Conservation (phyloP, 306 rosid genomes). For the Cicer yamashitae region DNA sequence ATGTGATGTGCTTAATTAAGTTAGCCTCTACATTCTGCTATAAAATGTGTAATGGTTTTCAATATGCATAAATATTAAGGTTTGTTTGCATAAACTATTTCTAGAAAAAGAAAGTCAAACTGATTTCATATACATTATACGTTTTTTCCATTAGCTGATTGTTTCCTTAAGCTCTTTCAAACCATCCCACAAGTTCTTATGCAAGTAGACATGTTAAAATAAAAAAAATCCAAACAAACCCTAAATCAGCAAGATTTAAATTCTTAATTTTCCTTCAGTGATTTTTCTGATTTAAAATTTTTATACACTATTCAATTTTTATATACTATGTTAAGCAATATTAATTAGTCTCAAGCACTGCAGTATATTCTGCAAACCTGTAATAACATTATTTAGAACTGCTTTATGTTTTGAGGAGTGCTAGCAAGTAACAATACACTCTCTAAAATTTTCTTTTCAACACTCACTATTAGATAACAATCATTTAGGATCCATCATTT, state of each 20-base stretch:
- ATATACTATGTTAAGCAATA: slow-evolving; percentile 11
- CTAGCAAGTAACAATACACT: no score
- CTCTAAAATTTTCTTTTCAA: background rate
- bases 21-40: slow-evolving; percentile 31
- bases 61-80: background rate
- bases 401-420: slow-evolving; percentile 6
- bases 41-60: slow-evolving; percentile 9
- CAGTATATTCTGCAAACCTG: slow-evolving; percentile 1
- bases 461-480: background rate
- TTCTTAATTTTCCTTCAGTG: background rate
- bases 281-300: slow-evolving; percentile 1
- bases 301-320: slow-evolving; percentile 4
- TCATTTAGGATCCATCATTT: background rate
- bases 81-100: no score
- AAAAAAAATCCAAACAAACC: no score
- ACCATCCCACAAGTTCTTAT: no score
- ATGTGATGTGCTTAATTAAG: background rate
- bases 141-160: no score
- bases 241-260: background rate
- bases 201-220: no score
- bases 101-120: no score
- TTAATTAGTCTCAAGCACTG: slow-evolving; percentile 14
- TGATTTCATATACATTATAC: no score
- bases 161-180: no score
- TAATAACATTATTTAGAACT: background rate